Base-by-base conservation (phyloP, 768 basidiomycete genomes). In the Phaeotremella fagi region DNA sequence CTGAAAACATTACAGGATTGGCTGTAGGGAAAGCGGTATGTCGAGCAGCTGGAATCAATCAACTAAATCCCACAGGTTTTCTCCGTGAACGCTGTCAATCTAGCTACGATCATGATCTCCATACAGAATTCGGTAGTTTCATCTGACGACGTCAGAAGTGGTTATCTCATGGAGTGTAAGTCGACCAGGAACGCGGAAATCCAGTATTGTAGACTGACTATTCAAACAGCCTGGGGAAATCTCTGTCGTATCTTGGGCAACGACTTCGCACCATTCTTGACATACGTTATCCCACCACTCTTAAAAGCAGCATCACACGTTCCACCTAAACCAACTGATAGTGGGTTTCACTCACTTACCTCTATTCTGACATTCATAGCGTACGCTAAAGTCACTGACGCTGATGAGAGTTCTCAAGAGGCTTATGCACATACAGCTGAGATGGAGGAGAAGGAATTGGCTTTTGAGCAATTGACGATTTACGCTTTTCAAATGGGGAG, bases 251-350 rank as follows among this genome's bases (percentile, higher is more conserved):
- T 87, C 0, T 80, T 92, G 64, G 86, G 86, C 0, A 78, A 81
- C 11, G 86, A 90, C 65, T 94, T 92, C 55, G 87, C 87, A 66
- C 88, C 88, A 0, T 92, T 88, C 70, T 79, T 92, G 2, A 84
- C 85, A 0, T 80, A 86, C 15, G 89, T 91, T 2, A 88, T 92
- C 82, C 87, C 89, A 0, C 80, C 82, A 0, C 73, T 92, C 11
- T 77, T 91, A 22, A 78, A 81, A 4, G 82, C 85, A 0, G 90
- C 90, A 2, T 80, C 83, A 26, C 38, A 3, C 14, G 11, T 27
- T 41, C 33, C 20, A 11, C 2, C 45, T 3, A 41, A 31, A 29
- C 28, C 48, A 26, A 25, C 37, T 27, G 46, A 14, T 3, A 53
- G 4, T 28, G 18, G 3, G 36, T 24, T 44, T 41, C 59, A 27